Percentiles rank a stretch among this genome's conserved stretches.
These are phyloP conservation scores for Jimgerdemannia flammicorona DNA, from an alignment of 192 early-diverging fungal genomes.

Conservation along the genomic window DNA sequence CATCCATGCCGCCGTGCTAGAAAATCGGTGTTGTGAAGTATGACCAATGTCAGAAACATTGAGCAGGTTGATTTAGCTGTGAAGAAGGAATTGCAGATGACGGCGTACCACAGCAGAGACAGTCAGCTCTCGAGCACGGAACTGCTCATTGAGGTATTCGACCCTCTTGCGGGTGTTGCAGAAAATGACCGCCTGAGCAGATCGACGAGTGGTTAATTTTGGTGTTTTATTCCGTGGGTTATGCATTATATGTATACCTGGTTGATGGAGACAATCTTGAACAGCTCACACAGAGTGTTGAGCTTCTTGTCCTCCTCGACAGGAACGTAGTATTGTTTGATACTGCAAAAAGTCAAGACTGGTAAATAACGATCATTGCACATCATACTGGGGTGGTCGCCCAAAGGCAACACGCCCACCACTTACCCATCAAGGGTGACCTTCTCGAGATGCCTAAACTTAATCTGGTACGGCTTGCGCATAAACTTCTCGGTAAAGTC, in stretches of 20 bases:
- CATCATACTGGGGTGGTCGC: no score
- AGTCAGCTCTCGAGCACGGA: constrained; percentile 86
- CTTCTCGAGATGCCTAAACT: constrained; percentile 97
- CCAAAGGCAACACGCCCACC: no score
- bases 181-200: constrained; percentile 92
- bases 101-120: constrained; percentile 77
- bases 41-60: no score
- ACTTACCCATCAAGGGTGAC: constrained; percentile 76
- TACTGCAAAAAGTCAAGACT: no score
- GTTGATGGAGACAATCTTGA: constrained; percentile 96
- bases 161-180: constrained; percentile 99
- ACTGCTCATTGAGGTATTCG: constrained; percentile 98
- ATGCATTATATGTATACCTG: no score
- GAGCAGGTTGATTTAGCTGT: no score
- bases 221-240: no score
- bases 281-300: constrained; percentile 96
- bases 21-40: no score
- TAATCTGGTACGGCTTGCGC: constrained; percentile 96
- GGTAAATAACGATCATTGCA: no score
- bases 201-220: no score
- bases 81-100: no score
- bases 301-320: constrained; percentile 99
- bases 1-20: constrained; percentile 96
- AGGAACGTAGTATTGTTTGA: constrained; percentile 96
- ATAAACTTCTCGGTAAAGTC: constrained; percentile 98